These are phyloP conservation scores for Dryas integrifolia DNA, from an alignment of 331 rosid species.

Conservation along the genomic window DNA sequence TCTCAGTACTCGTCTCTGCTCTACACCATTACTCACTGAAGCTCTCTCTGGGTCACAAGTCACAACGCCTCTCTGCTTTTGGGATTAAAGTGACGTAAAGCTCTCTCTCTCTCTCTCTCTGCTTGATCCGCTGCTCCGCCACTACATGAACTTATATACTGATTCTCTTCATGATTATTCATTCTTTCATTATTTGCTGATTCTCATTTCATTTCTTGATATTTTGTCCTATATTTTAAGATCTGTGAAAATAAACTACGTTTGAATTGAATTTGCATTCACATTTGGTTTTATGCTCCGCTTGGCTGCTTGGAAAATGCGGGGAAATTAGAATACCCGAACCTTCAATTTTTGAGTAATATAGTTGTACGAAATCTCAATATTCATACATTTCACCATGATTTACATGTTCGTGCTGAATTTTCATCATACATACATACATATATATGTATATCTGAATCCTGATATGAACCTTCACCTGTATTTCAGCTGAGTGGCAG, in stretches of 20 bases:
- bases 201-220: neutral
- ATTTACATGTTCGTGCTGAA: neutral
- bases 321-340: neutral
- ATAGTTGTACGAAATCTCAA: neutral
- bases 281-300: neutral
- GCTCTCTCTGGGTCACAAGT: neutral
- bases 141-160: neutral
- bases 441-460: neutral
- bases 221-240: neutral
- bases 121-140: neutral
- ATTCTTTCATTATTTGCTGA: neutral
- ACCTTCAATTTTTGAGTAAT: neutral
- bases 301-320: neutral
- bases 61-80: neutral
- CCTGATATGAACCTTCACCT: conserved; percentile 3
- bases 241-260: neutral
- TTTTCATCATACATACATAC: too few relatives aligned
- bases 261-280: neutral
- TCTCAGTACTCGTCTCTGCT: neutral
- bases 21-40: neutral
- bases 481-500: conserved; percentile 12
- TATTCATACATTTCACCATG: neutral
- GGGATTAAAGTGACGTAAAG: conserved; percentile 6
- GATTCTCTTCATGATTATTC: too few relatives aligned
- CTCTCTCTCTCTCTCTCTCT: neutral